A percentile compares a stretch with the other conserved stretches of the same genome.
Conservation (phyloP, 176 grass and related monocot species). For the Puya raimondii region DNA sequence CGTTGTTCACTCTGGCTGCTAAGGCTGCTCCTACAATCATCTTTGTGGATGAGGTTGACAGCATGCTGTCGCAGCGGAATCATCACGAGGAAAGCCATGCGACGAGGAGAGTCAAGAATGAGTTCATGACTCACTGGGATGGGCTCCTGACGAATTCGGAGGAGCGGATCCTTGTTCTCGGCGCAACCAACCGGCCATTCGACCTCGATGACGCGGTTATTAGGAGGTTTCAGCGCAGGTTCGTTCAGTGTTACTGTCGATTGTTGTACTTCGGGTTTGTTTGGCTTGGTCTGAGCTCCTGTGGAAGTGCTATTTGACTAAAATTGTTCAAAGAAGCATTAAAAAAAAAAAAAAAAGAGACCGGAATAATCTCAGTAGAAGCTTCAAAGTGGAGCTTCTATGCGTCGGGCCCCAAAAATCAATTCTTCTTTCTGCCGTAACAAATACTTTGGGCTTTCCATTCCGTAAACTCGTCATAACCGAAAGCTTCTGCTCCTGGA, state of each 20-base stretch:
- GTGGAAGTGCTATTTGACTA: no score
- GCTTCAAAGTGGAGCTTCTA: no score
- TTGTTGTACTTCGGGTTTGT: background rate
- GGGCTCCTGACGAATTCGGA: slow-evolving; percentile 57
- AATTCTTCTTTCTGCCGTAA: no score
- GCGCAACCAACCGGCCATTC: slow-evolving; percentile 87
- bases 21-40: slow-evolving; percentile 82
- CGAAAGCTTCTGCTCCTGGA: no score
- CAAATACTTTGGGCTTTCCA: no score
- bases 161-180: slow-evolving; percentile 93
- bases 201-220: slow-evolving; percentile 97
- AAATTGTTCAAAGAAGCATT: no score
- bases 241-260: background rate
- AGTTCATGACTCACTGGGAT: slow-evolving; percentile 98
- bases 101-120: slow-evolving; percentile 86
- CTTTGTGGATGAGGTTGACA: slow-evolving; percentile 98
- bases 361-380: no score
- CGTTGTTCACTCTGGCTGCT: slow-evolving; percentile 84
- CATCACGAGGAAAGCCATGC: slow-evolving; percentile 71
- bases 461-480: no score
- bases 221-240: slow-evolving; percentile 46
- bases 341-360: no score
- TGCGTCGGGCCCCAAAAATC: no score
- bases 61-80: slow-evolving; percentile 77
- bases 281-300: no score